These are phyloP conservation scores for Hyaloscypha bicolor DNA, from an alignment of 495 filamentous ascomycete genomes.

Conservation along the genomic window DNA sequence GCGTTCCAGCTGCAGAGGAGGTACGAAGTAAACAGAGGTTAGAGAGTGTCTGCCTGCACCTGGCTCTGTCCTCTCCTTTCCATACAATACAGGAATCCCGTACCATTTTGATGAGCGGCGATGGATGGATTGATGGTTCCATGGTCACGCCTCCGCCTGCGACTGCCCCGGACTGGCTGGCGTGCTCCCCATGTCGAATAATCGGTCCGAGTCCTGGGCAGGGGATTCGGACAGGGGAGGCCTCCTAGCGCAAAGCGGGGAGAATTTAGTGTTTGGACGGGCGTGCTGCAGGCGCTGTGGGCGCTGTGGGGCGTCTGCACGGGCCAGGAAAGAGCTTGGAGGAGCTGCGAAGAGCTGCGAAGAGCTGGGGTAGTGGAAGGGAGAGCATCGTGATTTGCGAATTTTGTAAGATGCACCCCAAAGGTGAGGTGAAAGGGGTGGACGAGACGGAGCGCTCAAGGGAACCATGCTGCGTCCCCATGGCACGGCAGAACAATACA, in stretches of 20 bases:
- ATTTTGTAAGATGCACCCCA: neutral
- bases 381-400: too few relatives aligned
- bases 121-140: neutral
- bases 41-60: neutral
- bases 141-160: neutral
- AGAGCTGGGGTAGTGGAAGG: too few relatives aligned
- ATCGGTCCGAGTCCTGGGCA: neutral
- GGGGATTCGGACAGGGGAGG: neutral
- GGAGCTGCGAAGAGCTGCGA: neutral
- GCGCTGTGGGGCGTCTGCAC: neutral
- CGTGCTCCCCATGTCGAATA: neutral
- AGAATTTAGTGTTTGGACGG: neutral
- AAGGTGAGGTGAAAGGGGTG: neutral
- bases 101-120: neutral
- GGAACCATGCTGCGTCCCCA: neutral
- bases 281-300: neutral
- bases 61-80: neutral
- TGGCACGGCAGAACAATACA: neutral
- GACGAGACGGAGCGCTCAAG: neutral
- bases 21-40: neutral
- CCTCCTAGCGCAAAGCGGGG: neutral
- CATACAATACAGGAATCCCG: neutral
- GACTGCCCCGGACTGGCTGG: neutral
- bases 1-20: neutral
- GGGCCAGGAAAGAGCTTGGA: neutral